phyloP scores from a whole-genome alignment of 768 basidiomycete genomes.

The Fibroporia radiculosa region DNA sequence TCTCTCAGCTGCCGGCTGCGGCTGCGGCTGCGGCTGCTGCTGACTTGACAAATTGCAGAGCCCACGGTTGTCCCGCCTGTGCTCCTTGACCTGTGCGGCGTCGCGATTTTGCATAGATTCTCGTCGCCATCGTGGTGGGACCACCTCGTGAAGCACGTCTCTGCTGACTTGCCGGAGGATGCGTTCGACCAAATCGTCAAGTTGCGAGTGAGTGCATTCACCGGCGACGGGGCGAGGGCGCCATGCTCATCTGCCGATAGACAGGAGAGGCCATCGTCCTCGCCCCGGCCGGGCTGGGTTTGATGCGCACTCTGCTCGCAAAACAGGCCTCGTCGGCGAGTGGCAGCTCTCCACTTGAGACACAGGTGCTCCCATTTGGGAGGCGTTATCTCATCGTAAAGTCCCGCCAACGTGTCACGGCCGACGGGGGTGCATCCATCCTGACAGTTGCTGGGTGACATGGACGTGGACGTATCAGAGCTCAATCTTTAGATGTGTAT shows the following conservation, averaged over 20 bases:
- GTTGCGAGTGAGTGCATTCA: conserved; percentile 50
- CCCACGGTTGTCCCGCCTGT: conserved; percentile 67
- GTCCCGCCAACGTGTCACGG: conserved; percentile 12
- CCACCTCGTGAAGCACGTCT: conserved; percentile 59
- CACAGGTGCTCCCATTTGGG: conserved; percentile 14
- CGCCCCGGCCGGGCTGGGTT: conserved; percentile 44
- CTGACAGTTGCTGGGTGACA: conserved; percentile 6
- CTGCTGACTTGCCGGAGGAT: conserved; percentile 50
- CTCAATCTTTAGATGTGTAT: background rate
- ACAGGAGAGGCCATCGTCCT: conserved; percentile 67
- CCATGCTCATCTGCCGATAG: conserved; percentile 24
- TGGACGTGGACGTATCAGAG: no score
- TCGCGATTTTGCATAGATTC: conserved; percentile 64
- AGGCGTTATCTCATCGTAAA: conserved; percentile 10
- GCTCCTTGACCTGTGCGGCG: conserved; percentile 57
- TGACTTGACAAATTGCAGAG: conserved; percentile 30
- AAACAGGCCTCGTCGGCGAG: background rate
- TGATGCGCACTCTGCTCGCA: background rate
- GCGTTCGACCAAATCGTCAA: conserved; percentile 61
- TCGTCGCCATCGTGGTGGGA: conserved; percentile 74
- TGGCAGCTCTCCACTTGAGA: background rate
- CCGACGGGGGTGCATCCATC: conserved; percentile 14
- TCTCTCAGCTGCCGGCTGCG: background rate
- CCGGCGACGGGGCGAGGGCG: no score
- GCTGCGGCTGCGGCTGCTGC: background rate